Conservation (phyloP, 1,284 basidiomycete species). For the Schizophyllum amplum region DNA sequence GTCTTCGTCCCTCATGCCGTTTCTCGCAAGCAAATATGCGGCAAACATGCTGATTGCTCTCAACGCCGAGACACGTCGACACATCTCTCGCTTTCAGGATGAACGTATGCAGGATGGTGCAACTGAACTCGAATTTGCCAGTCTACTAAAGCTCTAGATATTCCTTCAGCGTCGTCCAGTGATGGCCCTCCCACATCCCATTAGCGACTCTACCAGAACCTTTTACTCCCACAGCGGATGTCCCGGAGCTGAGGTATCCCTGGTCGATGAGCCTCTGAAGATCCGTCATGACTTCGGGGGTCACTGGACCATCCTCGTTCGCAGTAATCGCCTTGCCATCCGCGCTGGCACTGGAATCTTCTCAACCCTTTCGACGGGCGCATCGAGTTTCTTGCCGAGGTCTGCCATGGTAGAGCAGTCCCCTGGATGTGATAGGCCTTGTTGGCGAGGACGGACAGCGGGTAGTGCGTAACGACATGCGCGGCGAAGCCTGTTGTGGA, state of each 20-base stretch:
- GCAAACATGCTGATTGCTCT: too few relatives aligned
- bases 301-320: too few relatives aligned
- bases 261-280: background rate
- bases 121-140: too few relatives aligned
- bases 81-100: too few relatives aligned
- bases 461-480: constrained; percentile 21
- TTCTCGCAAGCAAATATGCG: too few relatives aligned
- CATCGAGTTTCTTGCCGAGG: constrained; percentile 13
- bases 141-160: background rate
- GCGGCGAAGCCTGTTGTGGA: constrained; percentile 21
- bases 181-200: background rate
- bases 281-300: background rate
- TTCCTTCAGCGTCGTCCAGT: background rate
- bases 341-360: constrained; percentile 4
- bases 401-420: constrained; percentile 16
- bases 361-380: constrained; percentile 12
- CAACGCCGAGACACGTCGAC: too few relatives aligned
- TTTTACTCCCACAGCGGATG: too few relatives aligned
- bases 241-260: background rate
- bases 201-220: too few relatives aligned
- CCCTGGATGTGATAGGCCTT: constrained; percentile 21
- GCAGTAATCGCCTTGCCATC: too few relatives aligned
- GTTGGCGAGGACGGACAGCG: constrained; percentile 16
- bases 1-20: background rate
- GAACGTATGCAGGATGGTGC: too few relatives aligned